Evolutionary conservation across 768 basidiomycete species (phyloP).

Genomic region (Mrakia blollopis): DNA sequence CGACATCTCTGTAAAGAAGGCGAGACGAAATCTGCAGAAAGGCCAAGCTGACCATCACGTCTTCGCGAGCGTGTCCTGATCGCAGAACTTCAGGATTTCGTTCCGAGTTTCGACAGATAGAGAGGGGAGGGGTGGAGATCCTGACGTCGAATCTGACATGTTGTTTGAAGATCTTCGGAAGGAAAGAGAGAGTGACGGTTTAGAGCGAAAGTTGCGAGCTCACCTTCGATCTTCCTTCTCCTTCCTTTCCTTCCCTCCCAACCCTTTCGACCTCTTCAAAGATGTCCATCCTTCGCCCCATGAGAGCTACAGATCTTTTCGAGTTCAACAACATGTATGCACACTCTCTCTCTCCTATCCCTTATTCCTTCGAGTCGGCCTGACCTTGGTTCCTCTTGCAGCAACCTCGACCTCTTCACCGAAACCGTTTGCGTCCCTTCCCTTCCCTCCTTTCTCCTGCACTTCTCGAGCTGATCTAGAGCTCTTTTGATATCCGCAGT

Average conservation of each 20-base stretch:
- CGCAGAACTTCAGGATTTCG: background rate
- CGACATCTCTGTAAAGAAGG: background rate
- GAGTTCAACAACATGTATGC: slow-evolving; percentile 84
- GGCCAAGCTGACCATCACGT: background rate
- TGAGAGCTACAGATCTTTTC: slow-evolving; percentile 83
- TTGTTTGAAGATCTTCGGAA: background rate
- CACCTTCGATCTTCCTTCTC: background rate
- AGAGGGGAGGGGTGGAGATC: background rate
- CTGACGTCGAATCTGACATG: no score
- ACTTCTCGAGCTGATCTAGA: background rate
- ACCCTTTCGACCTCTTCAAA: background rate
- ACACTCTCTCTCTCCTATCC: background rate
- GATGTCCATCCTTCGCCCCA: slow-evolving; percentile 83
- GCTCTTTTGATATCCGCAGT: slow-evolving; percentile 50
- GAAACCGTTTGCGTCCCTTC: slow-evolving; percentile 64
- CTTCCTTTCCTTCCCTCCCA: background rate
- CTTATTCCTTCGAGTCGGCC: background rate
- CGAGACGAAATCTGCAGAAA: background rate
- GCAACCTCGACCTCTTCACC: slow-evolving; percentile 94
- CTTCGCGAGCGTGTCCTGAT: background rate
- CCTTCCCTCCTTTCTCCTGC: background rate
- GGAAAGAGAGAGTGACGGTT: background rate
- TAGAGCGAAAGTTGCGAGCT: background rate
- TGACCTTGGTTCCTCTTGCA: slow-evolving; percentile 40
- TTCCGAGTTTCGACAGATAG: background rate